Conservation (phyloP, 2,329 filamentous ascomycete genomes). For the Nemania sp. region DNA sequence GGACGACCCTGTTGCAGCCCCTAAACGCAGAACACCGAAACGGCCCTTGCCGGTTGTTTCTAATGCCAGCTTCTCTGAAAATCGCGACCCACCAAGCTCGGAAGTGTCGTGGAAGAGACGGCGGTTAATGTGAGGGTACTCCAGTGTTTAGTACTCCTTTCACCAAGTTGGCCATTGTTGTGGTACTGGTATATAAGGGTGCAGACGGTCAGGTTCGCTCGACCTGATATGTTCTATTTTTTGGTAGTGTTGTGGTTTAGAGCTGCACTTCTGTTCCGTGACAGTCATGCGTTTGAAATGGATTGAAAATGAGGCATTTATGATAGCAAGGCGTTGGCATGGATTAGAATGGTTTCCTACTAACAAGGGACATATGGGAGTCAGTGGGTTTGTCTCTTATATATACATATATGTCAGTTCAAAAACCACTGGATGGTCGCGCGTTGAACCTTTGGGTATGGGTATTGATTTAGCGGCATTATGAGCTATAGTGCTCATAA, state of each 20-base stretch:
- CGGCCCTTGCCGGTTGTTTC: conserved; percentile 48
- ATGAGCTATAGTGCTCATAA: conserved; percentile 8
- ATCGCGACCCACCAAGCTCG: conserved; percentile 42
- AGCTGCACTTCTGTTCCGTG: too few species aligned
- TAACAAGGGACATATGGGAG: too few species aligned
- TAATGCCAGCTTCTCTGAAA: conserved; percentile 51
- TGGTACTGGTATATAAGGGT: too few species aligned
- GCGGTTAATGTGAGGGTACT: conserved; percentile 47
- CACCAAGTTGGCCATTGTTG: not conserved
- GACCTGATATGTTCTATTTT: too few species aligned
- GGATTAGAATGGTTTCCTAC: conserved; percentile 5
- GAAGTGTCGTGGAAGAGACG: conserved; percentile 45
- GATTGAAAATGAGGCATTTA: not conserved
- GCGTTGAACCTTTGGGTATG: conserved; percentile 5
- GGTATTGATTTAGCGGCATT: not conserved
- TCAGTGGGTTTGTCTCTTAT: not conserved
- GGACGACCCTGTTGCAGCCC: not conserved
- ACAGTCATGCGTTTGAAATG: not conserved
- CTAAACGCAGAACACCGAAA: conserved; percentile 41
- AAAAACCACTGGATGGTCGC: not conserved
- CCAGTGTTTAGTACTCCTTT: conserved; percentile 13
- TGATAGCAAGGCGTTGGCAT: not conserved
- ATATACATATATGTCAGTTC: not conserved
- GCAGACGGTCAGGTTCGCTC: too few species aligned
- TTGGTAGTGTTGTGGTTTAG: too few species aligned